Evolutionary conservation across 108 stramenopile species (phyloP), one percentile per base, ranked within the genome.

Genomic region (Skeletonema tropicum): DNA sequence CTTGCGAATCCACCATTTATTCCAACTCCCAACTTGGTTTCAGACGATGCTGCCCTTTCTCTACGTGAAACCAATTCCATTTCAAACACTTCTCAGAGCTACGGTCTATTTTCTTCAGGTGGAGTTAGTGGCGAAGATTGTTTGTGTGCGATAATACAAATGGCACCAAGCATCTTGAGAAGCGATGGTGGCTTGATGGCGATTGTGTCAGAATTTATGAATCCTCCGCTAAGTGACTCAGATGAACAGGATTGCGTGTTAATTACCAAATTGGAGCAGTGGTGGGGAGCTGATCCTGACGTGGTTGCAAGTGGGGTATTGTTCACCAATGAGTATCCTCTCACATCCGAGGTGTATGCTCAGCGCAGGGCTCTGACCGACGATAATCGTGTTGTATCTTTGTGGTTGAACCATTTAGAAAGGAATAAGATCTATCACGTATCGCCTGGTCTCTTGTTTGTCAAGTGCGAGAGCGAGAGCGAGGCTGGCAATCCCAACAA

Each of bases 1-100:
- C 64, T 94, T 7, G 87, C 93, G 9, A 96, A 96, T 84, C 96
- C 96, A 33, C 96, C 96, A 23, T 96, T 96, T 73, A 87, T 96
- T 15, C 96, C 96, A 11, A 89, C 91, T 10, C 96, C 96, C 8
- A 87, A 88, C 23, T 4, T 70, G 32, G 12, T 57, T 48, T 64
- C 64, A 14, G 77, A 82, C 48, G 42, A 76, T 31, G 48, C 21
- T 30, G 83, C 68, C 31, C 46, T 74, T 26, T 64, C 76, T 14
- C 59, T 83, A 17, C 66, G 55, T 14, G 64, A 35, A 6, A 29
- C 73, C 9, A 17, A 38, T 42, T n/a, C 17, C 17, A 8, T 29
- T 31, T 1, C 66, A 42, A 69, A 38, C 5, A 48, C 67, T 21
- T 83, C 85, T 52, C 46, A 49, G 19, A 64, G 49, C 17, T 87